phyloP scores from a whole-genome alignment of 345 rosid genomes.

The Anacardium occidentale region DNA sequence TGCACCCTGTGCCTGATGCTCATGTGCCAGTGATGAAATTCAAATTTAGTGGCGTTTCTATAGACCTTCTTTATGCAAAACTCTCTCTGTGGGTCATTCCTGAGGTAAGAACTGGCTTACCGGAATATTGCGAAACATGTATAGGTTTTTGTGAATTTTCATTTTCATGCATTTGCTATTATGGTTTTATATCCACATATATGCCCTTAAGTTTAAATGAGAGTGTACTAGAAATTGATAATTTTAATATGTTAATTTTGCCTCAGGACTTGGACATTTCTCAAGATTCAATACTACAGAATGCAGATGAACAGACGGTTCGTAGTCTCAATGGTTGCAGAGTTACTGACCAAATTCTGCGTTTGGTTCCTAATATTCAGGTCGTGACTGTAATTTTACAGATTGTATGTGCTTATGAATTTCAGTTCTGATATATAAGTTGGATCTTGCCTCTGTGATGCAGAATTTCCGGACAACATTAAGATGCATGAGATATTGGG shows the following conservation, averaged over 20 bases:
- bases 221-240: not conserved
- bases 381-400: slow-evolving; percentile 34
- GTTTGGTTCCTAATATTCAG: slow-evolving; percentile 95
- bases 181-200: not conserved
- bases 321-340: slow-evolving; percentile 99
- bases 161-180: not conserved
- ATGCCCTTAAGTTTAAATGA: not conserved
- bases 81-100: slow-evolving; percentile 92
- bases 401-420: not conserved
- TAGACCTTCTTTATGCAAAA: slow-evolving; percentile 93
- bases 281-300: slow-evolving; percentile 85
- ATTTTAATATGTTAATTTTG: slow-evolving; percentile 20
- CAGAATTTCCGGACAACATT: slow-evolving; percentile 91
- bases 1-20: slow-evolving; percentile 99
- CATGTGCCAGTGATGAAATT: slow-evolving; percentile 92
- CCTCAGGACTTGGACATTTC: slow-evolving; percentile 89
- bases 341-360: slow-evolving; percentile 97
- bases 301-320: slow-evolving; percentile 92
- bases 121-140: not conserved
- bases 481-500: slow-evolving; percentile 97
- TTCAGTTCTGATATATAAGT: slow-evolving; percentile 6
- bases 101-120: slow-evolving; percentile 64
- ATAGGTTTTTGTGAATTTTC: not conserved
- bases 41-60: slow-evolving; percentile 85
- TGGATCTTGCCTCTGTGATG: slow-evolving; percentile 21